Evolutionary conservation across 2,329 filamentous ascomycete genomes (phyloP).

Genomic region (Passalora sequoiae): DNA sequence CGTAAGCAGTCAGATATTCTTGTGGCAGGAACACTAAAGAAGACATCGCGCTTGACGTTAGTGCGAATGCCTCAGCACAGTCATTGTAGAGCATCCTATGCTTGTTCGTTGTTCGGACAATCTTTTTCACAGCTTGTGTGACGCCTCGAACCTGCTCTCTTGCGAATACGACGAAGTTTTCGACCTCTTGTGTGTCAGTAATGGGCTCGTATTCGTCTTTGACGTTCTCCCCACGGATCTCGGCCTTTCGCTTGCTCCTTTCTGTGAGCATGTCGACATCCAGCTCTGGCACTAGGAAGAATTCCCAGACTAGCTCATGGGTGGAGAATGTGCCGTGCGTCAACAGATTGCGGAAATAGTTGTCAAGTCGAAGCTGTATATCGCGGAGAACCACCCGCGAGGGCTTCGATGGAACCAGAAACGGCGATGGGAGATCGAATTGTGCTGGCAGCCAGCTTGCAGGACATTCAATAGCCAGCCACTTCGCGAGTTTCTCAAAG

Average conservation of each 20-base stretch:
- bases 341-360: slow-evolving; percentile 80
- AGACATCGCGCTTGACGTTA: slow-evolving; percentile 48
- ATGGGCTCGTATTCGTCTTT: slow-evolving; percentile 84
- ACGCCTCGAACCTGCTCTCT: slow-evolving; percentile 83
- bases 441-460: slow-evolving; percentile 89
- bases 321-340: slow-evolving; percentile 87
- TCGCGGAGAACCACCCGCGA: slow-evolving; percentile 82
- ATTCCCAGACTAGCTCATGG: slow-evolving; percentile 98
- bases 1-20: slow-evolving; percentile 64
- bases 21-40: slow-evolving; percentile 63
- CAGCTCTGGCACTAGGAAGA: slow-evolving; percentile 93
- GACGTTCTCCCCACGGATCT: slow-evolving; percentile 75
- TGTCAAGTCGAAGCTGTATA: slow-evolving; percentile 78
- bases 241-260: slow-evolving; percentile 79
- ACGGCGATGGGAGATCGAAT: slow-evolving; percentile 73
- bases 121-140: slow-evolving; percentile 74
- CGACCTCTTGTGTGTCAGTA: slow-evolving; percentile 69
- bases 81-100: slow-evolving; percentile 62
- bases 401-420: slow-evolving; percentile 87
- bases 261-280: slow-evolving; percentile 86
- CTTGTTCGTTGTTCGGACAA: slow-evolving; percentile 73
- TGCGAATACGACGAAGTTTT: slow-evolving; percentile 86
- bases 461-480: slow-evolving; percentile 82
- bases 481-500: slow-evolving; percentile 82
- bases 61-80: slow-evolving; percentile 60